These are phyloP conservation scores for Rhododendron kiyosumense DNA, from an alignment of 148 eudicot species.

Conservation along the genomic window DNA sequence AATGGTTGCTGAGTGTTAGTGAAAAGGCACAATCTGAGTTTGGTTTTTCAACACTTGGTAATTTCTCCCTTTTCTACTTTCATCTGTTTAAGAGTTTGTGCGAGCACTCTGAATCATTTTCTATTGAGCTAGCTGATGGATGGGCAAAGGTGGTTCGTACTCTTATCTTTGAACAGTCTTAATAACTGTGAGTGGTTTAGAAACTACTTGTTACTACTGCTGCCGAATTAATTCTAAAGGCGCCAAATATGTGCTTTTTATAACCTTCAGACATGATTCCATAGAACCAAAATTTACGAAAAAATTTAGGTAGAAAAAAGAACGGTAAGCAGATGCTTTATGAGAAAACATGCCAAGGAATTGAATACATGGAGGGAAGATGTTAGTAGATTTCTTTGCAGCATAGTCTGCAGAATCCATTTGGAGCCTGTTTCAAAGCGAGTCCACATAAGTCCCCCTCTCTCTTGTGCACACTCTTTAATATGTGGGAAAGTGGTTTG, in stretches of 20 bases:
- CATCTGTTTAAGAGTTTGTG: background rate
- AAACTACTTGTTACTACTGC: background rate
- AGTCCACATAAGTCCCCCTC: background rate
- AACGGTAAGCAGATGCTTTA: background rate
- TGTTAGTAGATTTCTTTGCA: background rate
- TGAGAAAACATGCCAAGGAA: background rate
- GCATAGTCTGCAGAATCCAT: background rate
- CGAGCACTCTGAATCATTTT: background rate
- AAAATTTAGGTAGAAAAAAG: background rate
- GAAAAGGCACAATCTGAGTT: background rate
- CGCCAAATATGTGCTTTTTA: background rate
- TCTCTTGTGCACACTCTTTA: background rate
- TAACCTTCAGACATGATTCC: background rate
- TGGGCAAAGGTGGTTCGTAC: background rate
- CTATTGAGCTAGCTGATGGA: conserved; percentile 2
- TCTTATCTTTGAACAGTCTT: background rate
- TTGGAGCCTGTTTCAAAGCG: background rate
- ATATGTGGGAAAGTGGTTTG: background rate
- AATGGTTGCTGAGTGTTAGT: background rate
- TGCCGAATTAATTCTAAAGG: background rate
- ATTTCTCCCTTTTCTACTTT: background rate
- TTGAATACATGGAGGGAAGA: conserved; percentile 1
- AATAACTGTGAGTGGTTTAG: background rate
- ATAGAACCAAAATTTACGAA: background rate
- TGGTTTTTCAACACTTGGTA: background rate